Base-by-base conservation (phyloP, 768 basidiomycete species). In the Crucibulum laeve region DNA sequence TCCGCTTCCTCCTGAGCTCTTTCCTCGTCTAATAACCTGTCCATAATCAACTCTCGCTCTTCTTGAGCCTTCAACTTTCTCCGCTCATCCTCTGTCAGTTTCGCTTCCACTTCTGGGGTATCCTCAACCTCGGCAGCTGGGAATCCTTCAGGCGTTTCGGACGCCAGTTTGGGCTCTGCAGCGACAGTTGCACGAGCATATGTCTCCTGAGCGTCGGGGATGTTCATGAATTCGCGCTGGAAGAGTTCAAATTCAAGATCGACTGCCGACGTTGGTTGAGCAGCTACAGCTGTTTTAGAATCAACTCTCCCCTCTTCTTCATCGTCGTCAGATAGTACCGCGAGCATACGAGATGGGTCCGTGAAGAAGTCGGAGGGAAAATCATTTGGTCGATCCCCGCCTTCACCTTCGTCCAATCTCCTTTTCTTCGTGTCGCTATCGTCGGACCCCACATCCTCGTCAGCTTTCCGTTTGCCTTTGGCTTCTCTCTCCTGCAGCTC, bases 1-100 rank as follows among this genome's bases (percentile, higher is more conserved):
- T 92, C 90, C 4, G 88, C 90, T 57, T 91, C 89, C 57, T 92
- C 90, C 67, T 92, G 90, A 24, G 82, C 84, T 43, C 81, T 74
- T 59, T 92, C 89, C 64, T 92, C 90, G 23, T 91, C 89, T 59
- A 90, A 46, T 37, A 91, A 61, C 43, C 90, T 74, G 62, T 91
- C 89, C 83, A 91, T 87, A 34, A 91, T 91, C 46, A 91, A 63
- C 52, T 91, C 88, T 38, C 78, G 71, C 42, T 91, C 89, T 18
- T 91, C 87, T 55, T 69, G 70, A 53, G 82, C 81, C 59, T 72
- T 83, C 51, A 65, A 60, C 52, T 62, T 63, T 53, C 76, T 69
- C 40, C 60, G 57, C 40, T 71, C 68, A 38, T 72, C 77, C 53
- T 75, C 72, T 25, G 64, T 57, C 14, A 62, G 54, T 39, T 58